Evolutionary conservation across 1,284 basidiomycete species (phyloP).

Genomic region (Papiliotrema laurentii): DNA sequence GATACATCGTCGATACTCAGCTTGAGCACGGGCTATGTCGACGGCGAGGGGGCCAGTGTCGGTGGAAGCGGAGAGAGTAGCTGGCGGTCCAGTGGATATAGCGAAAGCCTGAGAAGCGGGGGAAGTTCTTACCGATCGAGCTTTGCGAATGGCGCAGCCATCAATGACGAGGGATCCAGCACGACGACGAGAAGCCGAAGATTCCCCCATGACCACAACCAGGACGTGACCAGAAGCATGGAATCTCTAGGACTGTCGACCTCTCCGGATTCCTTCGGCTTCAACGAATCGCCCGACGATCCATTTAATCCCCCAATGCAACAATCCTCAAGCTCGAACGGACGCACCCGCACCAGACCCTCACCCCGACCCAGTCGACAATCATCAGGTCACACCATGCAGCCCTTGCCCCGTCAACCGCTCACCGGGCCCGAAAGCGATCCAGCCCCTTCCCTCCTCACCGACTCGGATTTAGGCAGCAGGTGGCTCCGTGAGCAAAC

Average conservation of each 20-base stretch:
- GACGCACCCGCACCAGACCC: background rate
- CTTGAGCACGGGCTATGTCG: slow-evolving; percentile 47
- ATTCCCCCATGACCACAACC: too few species aligned
- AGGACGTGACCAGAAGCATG: too few species aligned
- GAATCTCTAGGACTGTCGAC: background rate
- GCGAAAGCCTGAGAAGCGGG: background rate
- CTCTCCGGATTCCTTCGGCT: too few species aligned
- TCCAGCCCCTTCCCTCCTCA: slow-evolving; percentile 30
- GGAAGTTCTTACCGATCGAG: too few species aligned
- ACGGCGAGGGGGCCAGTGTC: slow-evolving; percentile 11
- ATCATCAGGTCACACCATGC: background rate
- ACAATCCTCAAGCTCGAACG: background rate
- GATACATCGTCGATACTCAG: slow-evolving; percentile 70
- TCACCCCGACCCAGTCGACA: background rate
- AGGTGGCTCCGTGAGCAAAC: slow-evolving; percentile 81
- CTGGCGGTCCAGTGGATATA: slow-evolving; percentile 16
- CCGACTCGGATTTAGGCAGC: slow-evolving; percentile 58
- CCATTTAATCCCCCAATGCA: background rate
- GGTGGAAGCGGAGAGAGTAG: slow-evolving; percentile 7
- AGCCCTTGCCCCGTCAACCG: background rate
- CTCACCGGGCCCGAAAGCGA: slow-evolving; percentile 24
- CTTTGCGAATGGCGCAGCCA: too few species aligned
- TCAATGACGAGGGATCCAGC: too few species aligned
- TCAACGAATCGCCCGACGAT: too few species aligned
- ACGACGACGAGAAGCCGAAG: background rate